Evolutionary conservation across 352 stramenopile genomes (phyloP).

Genomic region (Blastocystis sp.): DNA sequence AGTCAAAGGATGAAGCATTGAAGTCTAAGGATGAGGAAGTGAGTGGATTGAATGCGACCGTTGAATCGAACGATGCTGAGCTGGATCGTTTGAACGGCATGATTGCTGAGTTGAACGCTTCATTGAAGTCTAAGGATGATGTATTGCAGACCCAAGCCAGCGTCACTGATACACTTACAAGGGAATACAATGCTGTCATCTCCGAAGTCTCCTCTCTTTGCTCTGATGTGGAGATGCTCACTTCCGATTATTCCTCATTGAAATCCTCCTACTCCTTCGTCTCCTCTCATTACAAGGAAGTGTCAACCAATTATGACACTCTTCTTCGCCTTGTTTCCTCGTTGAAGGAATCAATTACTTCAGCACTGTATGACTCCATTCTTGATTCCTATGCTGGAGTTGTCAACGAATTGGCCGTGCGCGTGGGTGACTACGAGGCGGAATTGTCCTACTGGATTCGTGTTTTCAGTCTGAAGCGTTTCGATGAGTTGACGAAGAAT

Average conservation of each 20-base stretch:
- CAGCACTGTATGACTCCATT: background rate
- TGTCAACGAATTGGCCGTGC: background rate
- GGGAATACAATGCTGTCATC: background rate
- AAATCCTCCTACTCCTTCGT: background rate
- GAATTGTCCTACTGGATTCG: background rate
- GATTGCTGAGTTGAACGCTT: background rate
- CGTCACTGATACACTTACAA: background rate
- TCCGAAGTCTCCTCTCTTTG: background rate
- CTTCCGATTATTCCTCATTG: background rate
- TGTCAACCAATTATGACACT: background rate
- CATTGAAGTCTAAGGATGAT: background rate
- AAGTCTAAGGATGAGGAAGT: background rate
- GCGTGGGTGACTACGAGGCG: background rate
- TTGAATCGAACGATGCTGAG: background rate
- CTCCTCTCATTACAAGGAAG: background rate
- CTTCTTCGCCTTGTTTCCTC: background rate
- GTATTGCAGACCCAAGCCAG: background rate
- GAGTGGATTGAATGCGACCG: background rate
- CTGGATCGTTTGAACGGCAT: background rate
- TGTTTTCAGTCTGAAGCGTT: background rate
- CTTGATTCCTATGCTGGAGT: background rate
- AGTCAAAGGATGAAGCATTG: background rate
- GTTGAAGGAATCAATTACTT: background rate
- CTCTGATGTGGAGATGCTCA: background rate
- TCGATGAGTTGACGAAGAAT: background rate